Conservation (phyloP, 805 yeast genomes). For the Metschnikowia hibisci region DNA sequence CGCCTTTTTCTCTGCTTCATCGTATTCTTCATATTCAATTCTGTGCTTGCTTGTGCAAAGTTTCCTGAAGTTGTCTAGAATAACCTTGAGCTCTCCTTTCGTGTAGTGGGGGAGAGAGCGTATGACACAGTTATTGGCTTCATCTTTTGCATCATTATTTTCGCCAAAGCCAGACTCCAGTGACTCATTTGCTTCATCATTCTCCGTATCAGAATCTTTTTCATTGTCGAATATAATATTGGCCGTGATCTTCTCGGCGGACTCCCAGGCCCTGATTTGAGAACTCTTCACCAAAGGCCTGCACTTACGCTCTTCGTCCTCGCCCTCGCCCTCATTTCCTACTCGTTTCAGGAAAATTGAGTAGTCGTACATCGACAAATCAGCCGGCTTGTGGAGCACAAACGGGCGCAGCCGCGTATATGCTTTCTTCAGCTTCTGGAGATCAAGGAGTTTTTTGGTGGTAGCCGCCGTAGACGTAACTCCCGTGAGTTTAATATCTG, state of each 20-base stretch:
- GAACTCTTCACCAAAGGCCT: conserved; percentile 38
- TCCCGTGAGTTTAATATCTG: conserved; percentile 8
- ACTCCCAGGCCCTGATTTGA: conserved; percentile 44
- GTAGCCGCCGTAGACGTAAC: conserved; percentile 18
- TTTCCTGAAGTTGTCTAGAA: conserved; percentile 19
- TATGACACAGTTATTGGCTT: conserved; percentile 14
- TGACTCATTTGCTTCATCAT: conserved; percentile 7
- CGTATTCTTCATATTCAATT: conserved; percentile 7
- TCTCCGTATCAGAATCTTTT: conserved; percentile 17
- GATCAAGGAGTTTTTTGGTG: conserved; percentile 35
- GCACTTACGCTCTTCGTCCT: conserved; percentile 5
- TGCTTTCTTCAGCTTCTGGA: conserved; percentile 36
- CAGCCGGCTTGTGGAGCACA: conserved; percentile 31
- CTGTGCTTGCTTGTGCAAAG: conserved; percentile 8
- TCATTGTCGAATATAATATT: conserved; percentile 35
- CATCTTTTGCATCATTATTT: conserved; percentile 3
- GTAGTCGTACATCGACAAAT: conserved; percentile 34
- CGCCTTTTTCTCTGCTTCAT: conserved; percentile 23
- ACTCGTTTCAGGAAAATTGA: conserved; percentile 24
- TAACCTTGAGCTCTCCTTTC: conserved; percentile 30
- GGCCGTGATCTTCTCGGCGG: conserved; percentile 37
- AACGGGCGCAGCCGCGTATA: conserved; percentile 18
- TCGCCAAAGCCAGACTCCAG: conserved; percentile 7
- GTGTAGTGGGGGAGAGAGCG: conserved; percentile 40
- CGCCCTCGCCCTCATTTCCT: not conserved